Conservation (phyloP, 139 green algal genomes). For the Deuterostichococcus epilithicus region DNA sequence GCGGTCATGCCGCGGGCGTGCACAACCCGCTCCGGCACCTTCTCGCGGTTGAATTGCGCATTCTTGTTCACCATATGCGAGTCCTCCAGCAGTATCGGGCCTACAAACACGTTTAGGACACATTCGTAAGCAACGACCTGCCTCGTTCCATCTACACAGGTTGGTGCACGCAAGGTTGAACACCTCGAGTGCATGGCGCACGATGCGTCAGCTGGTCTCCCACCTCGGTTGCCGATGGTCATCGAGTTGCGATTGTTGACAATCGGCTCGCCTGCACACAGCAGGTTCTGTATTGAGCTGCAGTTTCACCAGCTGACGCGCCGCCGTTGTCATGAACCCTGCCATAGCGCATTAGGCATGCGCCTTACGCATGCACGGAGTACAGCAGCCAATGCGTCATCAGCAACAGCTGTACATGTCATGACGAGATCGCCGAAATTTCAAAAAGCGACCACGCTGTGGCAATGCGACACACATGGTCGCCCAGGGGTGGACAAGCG, state of each 20-base stretch:
- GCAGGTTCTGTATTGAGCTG: no score
- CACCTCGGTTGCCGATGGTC: not conserved
- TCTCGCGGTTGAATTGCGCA: slow-evolving; percentile 38
- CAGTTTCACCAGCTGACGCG: no score
- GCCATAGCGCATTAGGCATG: not conserved
- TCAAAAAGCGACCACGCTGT: not conserved
- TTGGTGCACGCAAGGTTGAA: not conserved
- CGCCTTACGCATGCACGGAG: not conserved
- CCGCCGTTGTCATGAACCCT: not conserved
- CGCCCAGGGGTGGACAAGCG: not conserved
- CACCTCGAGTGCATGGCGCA: no score
- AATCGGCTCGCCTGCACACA: not conserved
- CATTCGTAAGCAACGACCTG: not conserved
- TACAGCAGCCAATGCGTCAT: not conserved
- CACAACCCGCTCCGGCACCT: slow-evolving; percentile 40
- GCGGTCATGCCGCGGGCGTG: slow-evolving; percentile 23
- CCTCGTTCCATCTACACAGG: no score
- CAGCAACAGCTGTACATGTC: not conserved
- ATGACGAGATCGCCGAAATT: not conserved
- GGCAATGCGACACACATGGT: not conserved
- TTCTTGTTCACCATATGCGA: slow-evolving; percentile 48
- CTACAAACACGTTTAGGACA: not conserved
- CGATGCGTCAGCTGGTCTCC: no score
- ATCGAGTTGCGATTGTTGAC: not conserved
- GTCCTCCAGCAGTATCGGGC: slow-evolving; percentile 41